Evolutionary conservation across 2,329 filamentous ascomycete species (phyloP), one percentile per base, ranked within the genome.

Genomic region (Biscogniauxia sp.): DNA sequence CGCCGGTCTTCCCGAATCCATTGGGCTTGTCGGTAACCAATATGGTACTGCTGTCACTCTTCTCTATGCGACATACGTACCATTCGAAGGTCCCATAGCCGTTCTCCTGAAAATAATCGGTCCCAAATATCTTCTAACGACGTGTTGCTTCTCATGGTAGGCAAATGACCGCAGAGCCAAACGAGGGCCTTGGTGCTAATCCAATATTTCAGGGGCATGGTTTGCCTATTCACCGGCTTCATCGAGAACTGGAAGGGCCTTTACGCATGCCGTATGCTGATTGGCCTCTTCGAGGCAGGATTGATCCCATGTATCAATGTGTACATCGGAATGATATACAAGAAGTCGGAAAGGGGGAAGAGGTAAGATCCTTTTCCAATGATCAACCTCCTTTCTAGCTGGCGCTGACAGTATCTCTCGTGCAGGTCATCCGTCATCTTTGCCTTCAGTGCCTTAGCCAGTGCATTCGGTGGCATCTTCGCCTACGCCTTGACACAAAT

Each of bases 381-480:
- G 20, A 19, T 45, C 15, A 52, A 23, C 11, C 51, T 32, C 3
- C 2, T 32, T 32, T 3, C 2, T 32, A 32, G 28, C 28, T 32
- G 9, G 5, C 7, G 53, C 50, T 37, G 32, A 20, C 28, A 32
- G 51, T 20, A 13, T 28, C 32, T 17, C 13, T 17, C 20, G n/a
- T 15, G 20, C 50, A 65, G 77, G 26, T 68, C 72, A 15, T 74
- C 76, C 41, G 71, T 79, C 45, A 69, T 80, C 32, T 80, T 78
- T 53, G 73, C 73, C 3, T 75, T 75, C 26, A 77, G 76, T 58
- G 74, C 75, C 19, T 65, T 79, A 13, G 74, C 78, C 37, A 75
- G 73, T 26, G 74, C 75, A 6, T 79, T 79, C 58, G 75, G 75
- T 3, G 77, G 78, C n/a, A 68, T 80, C n/a, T 74, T 80, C 9